Conservation (phyloP, 768 basidiomycete species). For the Boletellus ananiceps region DNA sequence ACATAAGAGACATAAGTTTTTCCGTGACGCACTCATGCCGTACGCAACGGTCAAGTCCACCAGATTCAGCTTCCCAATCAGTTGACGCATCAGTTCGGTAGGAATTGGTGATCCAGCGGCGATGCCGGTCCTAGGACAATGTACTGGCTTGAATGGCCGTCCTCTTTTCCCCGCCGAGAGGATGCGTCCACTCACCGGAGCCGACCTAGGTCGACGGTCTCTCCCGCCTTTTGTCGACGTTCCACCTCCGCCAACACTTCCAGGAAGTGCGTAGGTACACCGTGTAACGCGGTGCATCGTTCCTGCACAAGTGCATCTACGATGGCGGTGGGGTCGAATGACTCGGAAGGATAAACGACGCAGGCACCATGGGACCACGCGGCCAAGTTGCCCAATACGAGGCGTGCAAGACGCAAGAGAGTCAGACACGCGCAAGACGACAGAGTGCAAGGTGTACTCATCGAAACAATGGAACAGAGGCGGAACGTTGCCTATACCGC, state of each 20-base stretch:
- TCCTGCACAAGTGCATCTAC: conserved; percentile 69
- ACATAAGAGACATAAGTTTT: background rate
- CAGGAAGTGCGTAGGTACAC: conserved; percentile 82
- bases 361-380: conserved; percentile 71
- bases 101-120: conserved; percentile 78
- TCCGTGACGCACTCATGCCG: conserved; percentile 70
- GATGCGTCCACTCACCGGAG: conserved; percentile 45
- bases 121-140: conserved; percentile 62
- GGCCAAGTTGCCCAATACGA: conserved; percentile 77
- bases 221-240: conserved; percentile 43
- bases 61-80: conserved; percentile 65
- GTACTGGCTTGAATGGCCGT: background rate
- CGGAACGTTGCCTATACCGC: conserved; percentile 64
- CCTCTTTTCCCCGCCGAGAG: background rate
- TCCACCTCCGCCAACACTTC: conserved; percentile 68
- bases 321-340: conserved; percentile 58
- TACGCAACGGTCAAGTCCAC: conserved; percentile 72
- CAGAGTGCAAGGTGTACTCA: conserved; percentile 42
- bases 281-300: conserved; percentile 73
- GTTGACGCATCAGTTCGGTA: conserved; percentile 70
- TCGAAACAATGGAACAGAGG: conserved; percentile 89
- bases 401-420: conserved; percentile 41
- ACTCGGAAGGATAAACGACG: conserved; percentile 69
- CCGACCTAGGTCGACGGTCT: conserved; percentile 42
- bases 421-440: conserved; percentile 10